Evolutionary conservation across 148 eudicot species (phyloP).

Genomic region (Linanthus parryae): DNA sequence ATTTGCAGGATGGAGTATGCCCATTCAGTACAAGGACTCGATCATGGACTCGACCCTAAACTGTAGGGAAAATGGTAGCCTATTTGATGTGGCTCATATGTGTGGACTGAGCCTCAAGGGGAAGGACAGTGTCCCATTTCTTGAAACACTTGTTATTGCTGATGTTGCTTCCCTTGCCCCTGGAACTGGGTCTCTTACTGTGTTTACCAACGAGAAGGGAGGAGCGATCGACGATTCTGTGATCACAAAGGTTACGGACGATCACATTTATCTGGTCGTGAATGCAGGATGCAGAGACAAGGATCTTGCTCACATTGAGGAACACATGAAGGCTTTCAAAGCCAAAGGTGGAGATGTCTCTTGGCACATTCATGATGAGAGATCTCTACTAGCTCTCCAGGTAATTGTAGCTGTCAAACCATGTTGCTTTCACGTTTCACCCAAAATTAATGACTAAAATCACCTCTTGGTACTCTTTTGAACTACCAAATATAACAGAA

Average conservation of each 20-base stretch:
- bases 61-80: slow-evolving; percentile 84
- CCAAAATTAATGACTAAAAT: not conserved
- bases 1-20: slow-evolving; percentile 99
- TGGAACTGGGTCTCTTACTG: slow-evolving; percentile 81
- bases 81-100: slow-evolving; percentile 96
- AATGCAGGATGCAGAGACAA: slow-evolving; percentile 99
- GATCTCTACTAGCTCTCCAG: slow-evolving; percentile 96
- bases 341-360: slow-evolving; percentile 96
- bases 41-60: slow-evolving; percentile 93
- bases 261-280: slow-evolving; percentile 84
- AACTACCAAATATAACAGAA: not conserved
- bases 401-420: slow-evolving; percentile 32
- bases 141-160: slow-evolving; percentile 87
- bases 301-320: slow-evolving; percentile 98
- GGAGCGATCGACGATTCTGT: slow-evolving; percentile 94
- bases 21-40: slow-evolving; percentile 97
- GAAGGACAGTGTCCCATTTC: slow-evolving; percentile 79
- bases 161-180: slow-evolving; percentile 91
- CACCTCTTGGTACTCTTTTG: not conserved
- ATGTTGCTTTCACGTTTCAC: not conserved
- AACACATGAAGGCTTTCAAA: slow-evolving; percentile 83
- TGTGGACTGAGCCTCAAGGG: slow-evolving; percentile 91
- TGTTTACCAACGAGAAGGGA: slow-evolving; percentile 93
- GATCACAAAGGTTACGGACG: slow-evolving; percentile 85
- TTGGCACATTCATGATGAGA: slow-evolving; percentile 96